Percentiles rank a stretch among this genome's conserved stretches.
Evolutionary conservation across 78 protist species (phyloP).

Genomic region (Pigoraptor vietnamica): DNA sequence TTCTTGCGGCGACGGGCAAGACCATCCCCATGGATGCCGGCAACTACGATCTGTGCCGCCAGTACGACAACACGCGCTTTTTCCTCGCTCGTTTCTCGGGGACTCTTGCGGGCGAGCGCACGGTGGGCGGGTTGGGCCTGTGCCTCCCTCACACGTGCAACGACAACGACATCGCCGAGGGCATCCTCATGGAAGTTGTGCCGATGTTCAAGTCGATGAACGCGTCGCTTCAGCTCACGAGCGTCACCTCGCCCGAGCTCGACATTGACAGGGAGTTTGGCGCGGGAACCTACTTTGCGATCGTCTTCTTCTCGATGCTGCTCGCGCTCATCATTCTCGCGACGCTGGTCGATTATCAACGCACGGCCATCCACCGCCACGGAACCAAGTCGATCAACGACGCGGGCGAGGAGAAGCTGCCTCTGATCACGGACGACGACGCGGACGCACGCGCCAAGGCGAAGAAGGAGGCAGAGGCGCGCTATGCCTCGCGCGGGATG

Average conservation of each 20-base stretch:
- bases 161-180: not conserved
- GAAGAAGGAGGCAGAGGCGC: not conserved
- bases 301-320: not conserved
- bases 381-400: not conserved
- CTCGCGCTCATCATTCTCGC: not conserved
- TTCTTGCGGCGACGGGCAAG: not conserved
- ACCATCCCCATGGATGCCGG: not conserved
- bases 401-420: not conserved
- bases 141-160: not conserved
- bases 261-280: not conserved
- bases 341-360: not conserved
- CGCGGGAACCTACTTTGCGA: not conserved
- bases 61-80: not conserved
- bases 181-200: not conserved
- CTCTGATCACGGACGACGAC: not conserved
- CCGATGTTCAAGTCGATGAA: not conserved
- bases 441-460: not conserved
- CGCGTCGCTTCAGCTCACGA: not conserved
- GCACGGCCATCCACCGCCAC: not conserved
- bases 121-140: not conserved
- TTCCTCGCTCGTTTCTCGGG: not conserved
- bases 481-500: not conserved
- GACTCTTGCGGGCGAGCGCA: not conserved
- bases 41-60: not conserved
- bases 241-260: not conserved